These are phyloP conservation scores for Lizanozyma gosingica DNA, from an alignment of 1,139 yeast species.

Conservation along the genomic window DNA sequence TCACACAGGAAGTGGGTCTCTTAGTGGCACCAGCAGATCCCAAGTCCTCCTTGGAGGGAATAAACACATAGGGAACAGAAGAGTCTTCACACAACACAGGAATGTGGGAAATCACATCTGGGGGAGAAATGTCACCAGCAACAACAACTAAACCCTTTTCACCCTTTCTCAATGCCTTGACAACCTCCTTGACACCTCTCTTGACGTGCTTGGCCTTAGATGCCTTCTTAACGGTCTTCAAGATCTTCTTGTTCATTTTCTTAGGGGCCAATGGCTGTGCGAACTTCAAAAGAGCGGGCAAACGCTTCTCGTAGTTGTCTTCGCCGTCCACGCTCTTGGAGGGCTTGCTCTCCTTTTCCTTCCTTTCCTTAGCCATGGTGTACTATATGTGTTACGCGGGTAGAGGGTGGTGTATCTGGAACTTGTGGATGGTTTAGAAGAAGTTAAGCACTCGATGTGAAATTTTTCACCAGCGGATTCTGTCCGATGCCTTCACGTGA, in stretches of 20 bases:
- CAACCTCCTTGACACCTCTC: constrained; percentile 98
- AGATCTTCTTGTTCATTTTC: constrained; percentile 88
- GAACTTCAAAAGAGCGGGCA: constrained; percentile 86
- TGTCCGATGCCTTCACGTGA: no score
- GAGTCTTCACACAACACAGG: constrained; percentile 96
- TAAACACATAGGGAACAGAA: constrained; percentile 81
- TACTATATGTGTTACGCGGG: background rate
- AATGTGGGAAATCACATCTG: constrained; percentile 93
- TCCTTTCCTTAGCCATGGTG: constrained; percentile 44
- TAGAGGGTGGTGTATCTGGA: background rate
- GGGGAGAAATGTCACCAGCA: constrained; percentile 97
- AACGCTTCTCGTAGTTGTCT: constrained; percentile 86
- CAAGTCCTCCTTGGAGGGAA: constrained; percentile 95
- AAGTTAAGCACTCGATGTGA: no score
- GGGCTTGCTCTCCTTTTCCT: constrained; percentile 27
- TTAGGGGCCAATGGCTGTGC: constrained; percentile 95
- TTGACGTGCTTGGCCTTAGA: constrained; percentile 97
- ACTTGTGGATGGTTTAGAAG: no score
- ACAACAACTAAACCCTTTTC: constrained; percentile 93
- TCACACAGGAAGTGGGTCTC: constrained; percentile 97
- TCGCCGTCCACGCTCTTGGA: constrained; percentile 33
- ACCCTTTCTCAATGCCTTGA: constrained; percentile 94
- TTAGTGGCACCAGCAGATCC: constrained; percentile 99
- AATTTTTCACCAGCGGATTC: no score
- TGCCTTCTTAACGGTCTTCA: constrained; percentile 94